Conservation (phyloP, 345 rosid genomes). For the Euphorbia lathyris region DNA sequence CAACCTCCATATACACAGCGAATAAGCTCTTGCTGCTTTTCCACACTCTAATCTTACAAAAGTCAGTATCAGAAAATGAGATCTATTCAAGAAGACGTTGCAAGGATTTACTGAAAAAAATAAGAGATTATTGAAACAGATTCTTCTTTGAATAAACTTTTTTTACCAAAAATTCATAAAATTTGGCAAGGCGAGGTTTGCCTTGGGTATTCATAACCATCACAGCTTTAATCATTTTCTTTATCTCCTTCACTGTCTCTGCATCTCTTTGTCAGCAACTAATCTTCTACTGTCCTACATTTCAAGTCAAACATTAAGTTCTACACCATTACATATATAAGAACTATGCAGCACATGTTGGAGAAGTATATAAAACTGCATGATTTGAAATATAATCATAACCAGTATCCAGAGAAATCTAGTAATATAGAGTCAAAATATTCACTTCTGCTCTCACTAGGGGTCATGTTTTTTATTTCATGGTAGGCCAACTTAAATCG, state of each 20-base stretch:
- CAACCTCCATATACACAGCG: conserved; percentile 79
- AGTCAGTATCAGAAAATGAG: neutral
- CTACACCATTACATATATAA: too few relatives aligned
- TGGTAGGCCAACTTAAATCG: too few relatives aligned
- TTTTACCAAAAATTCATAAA: conserved; percentile 67
- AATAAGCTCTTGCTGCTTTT: conserved; percentile 87
- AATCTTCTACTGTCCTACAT: neutral
- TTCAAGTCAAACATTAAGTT: neutral
- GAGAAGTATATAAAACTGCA: neutral
- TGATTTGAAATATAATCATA: neutral
- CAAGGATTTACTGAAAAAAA: neutral
- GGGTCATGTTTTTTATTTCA: too few relatives aligned
- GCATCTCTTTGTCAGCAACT: neutral
- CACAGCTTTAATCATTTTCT: conserved; percentile 76
- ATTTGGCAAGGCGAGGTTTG: conserved; percentile 88
- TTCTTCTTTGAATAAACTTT: neutral
- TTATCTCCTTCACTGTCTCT: neutral
- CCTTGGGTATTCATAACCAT: conserved; percentile 87
- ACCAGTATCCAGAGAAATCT: too few relatives aligned
- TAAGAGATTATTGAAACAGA: neutral
- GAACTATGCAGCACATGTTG: neutral
- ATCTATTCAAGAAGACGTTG: neutral
- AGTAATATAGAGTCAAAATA: too few relatives aligned
- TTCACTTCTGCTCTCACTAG: too few relatives aligned
- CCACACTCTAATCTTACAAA: conserved; percentile 46